Percentiles rank a stretch among this genome's conserved stretches.
These are phyloP conservation scores for Penicillium vulpinum DNA, from an alignment of 2,329 filamentous ascomycete genomes.

Conservation along the genomic window DNA sequence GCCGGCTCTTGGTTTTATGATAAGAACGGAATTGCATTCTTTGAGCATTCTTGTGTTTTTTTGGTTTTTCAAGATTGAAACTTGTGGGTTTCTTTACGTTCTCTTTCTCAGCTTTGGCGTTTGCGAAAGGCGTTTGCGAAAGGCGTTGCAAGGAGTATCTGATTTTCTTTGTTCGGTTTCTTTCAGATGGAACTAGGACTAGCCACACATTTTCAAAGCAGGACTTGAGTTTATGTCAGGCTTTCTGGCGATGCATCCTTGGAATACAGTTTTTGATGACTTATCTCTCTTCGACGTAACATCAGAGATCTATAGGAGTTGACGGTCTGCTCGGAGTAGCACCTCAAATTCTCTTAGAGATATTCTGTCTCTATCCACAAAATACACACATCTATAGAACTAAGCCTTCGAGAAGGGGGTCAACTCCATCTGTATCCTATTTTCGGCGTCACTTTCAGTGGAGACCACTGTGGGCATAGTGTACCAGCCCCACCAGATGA, in stretches of 20 bases:
- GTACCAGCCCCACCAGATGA: constrained; percentile 17
- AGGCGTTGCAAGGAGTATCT: constrained; percentile 17
- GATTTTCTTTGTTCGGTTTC: neutral
- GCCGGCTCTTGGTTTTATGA: neutral
- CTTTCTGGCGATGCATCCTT: neutral
- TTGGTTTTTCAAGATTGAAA: constrained; percentile 12
- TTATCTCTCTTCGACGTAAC: constrained; percentile 1
- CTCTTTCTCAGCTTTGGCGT: constrained; percentile 16
- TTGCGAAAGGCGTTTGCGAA: constrained; percentile 19
- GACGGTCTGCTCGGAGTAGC: neutral
- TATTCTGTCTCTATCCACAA: neutral
- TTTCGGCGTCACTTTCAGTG: constrained; percentile 2
- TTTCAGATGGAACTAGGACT: neutral
- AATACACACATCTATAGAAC: neutral
- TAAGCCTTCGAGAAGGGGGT: too few species aligned
- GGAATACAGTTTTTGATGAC: neutral
- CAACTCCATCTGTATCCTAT: neutral
- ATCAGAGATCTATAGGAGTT: neutral
- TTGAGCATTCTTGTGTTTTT: neutral
- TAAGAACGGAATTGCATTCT: constrained; percentile 2
- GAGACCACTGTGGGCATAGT: neutral
- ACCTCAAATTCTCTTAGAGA: neutral
- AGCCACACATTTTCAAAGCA: constrained; percentile 1
- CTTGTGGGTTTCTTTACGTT: neutral
- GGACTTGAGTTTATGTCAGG: neutral